Evolutionary conservation across 139 green algal species (phyloP), one percentile per base, ranked within the genome.

Genomic region (Chlamydomonas sp.): DNA sequence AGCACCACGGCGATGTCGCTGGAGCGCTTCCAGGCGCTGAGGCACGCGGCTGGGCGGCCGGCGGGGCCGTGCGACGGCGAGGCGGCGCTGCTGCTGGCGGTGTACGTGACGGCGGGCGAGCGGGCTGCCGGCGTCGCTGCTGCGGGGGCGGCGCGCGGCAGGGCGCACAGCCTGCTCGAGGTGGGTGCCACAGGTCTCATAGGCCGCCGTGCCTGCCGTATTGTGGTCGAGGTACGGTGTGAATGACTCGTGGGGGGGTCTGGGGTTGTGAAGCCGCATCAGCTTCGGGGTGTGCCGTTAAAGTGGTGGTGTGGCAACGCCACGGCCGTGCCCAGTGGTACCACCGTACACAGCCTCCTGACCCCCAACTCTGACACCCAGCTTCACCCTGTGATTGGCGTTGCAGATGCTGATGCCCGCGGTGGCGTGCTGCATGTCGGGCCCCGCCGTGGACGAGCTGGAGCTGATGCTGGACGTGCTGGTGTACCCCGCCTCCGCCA

Each of bases 151-250:
- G 82, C 82, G n/a, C 63, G 82, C 49, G 63, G 73, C 60, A 18
- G 72, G 18, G 71, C 82, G 71, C 82, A 86, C 20, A 10, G 58
- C n/a, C 71, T 86, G 71, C 71, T 86, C 20, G 82, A 86, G 82
- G 82, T 86, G 61, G n/a, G 78, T n/a, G 31, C 78, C 31, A 49
- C 31, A 49, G 31, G 31, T 49, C 31, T 49, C 31, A 49, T 49
- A 49, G 31, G 31, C 31, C 31, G 31, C 31, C 31, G 31, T 49
- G 31, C 31, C 31, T 49, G 31, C 31, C 31, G 31, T 49, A 49
- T 49, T 62, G 62, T 20, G 58, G 2, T 9, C 1, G 7, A 49
- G 73, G 8, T 3, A 57, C 12, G 74, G 49, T 49, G 31, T 49
- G 31, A 49, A 49, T 49, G 31, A 49, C 31, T 49, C 31, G 74